Conservation (phyloP, 2,329 filamentous ascomycete species). For the Fusarium ambrosium region DNA sequence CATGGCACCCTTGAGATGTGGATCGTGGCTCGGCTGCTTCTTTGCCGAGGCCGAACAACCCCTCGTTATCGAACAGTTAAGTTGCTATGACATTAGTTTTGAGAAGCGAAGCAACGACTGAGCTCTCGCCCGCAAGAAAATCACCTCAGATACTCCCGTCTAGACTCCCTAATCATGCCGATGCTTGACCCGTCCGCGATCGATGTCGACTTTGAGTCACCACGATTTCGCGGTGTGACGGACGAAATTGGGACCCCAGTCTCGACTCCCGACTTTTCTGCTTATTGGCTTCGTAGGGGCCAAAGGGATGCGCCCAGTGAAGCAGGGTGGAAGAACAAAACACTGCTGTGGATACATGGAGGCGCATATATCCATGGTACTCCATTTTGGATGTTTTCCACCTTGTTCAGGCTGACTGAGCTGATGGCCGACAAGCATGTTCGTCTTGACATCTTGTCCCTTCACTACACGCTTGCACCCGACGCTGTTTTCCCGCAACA, state of each 20-base stretch:
- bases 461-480: conserved; percentile 9
- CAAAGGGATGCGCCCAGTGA: background rate
- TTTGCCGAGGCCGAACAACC: background rate
- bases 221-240: background rate
- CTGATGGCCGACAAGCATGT: conserved; percentile 3
- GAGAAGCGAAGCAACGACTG: background rate
- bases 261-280: background rate
- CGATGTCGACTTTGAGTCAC: background rate
- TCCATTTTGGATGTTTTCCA: conserved; percentile 17
- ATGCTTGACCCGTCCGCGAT: background rate
- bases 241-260: background rate
- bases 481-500: conserved; percentile 3
- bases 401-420: conserved; percentile 11
- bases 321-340: background rate
- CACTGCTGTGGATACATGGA: conserved; percentile 12
- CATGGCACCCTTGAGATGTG: background rate
- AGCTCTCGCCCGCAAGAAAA: background rate
- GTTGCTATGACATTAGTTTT: background rate
- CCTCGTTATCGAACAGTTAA: background rate
- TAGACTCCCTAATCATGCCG: background rate
- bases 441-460: conserved; percentile 6
- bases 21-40: background rate
- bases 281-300: background rate
- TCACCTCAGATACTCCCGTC: background rate
- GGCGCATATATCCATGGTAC: conserved; percentile 6